Evolutionary conservation across 2,329 filamentous ascomycete species (phyloP), one percentile per base, ranked within the genome.

Genomic region (Colletotrichum sp.): DNA sequence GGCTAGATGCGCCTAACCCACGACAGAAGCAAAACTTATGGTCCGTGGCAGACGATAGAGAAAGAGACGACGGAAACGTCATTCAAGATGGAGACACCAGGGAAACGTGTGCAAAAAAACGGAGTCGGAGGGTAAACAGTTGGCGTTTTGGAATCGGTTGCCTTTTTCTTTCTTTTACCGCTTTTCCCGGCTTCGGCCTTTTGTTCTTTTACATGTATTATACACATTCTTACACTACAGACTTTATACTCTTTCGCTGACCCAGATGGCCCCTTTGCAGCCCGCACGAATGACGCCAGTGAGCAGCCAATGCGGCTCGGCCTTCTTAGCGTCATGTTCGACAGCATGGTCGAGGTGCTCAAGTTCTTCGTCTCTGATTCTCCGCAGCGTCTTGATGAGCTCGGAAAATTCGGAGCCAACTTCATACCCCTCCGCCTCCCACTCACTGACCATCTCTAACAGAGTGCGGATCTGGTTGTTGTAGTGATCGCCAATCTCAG

Each of bases 301-400:
- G 76, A 99, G 86, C 69, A 98, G 84, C 87, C 96, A 96, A 83
- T 98, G 96, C 34, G 96, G 96, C 82, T 93, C 91, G 8, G 97
- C 97, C 84, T 95, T 92, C 83, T 97, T 95, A 4, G 96, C 93
- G 85, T 98, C 96, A 80, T 98, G 93, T 82, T 97, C 93, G 24
- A 99, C 93, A 1, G 97, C 97, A 85, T 98, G 94, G 82, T 99
- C 97, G 77, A 99, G 85, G 86, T 99, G 97, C 87, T 99, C 97
- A 71, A 99, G 85, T 85, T 99, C 97, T 85, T 99, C 97, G 81
- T 99, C 97, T 29, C 97, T 88, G 80, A 98, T 98, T 79, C 93
- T 88, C 79, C 96, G 90, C 76, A 98, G 88, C 31, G 94, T 95
- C 43, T 85, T 82, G 47, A 98, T 87, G 79, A 99, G 86, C 21